Conservation (phyloP, 495 filamentous ascomycete genomes). For the Aspergillus bertholletiae region DNA sequence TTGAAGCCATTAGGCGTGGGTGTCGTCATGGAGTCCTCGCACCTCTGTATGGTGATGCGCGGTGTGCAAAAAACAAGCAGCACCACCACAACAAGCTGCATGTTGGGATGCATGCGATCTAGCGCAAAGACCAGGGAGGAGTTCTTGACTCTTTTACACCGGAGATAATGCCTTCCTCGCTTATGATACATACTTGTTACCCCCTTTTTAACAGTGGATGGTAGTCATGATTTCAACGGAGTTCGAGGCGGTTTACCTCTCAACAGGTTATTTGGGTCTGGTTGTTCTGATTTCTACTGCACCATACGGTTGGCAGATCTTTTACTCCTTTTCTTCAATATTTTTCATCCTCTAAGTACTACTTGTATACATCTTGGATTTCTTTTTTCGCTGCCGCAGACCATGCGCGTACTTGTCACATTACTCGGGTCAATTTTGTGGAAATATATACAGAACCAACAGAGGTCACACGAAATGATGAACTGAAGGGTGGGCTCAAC, state of each 20-base stretch:
- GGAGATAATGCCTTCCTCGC: conserved; percentile 33
- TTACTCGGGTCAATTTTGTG: not conserved
- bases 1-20: conserved; percentile 87
- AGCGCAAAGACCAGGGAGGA: conserved; percentile 93
- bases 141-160: conserved; percentile 79
- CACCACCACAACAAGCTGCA: conserved; percentile 90
- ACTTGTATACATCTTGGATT: not conserved
- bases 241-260: conserved; percentile 37
- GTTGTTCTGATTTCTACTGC: conserved; percentile 12
- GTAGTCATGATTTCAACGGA: conserved; percentile 30
- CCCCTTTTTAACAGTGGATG: conserved; percentile 25
- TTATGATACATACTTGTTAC: conserved; percentile 16
- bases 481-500: not conserved
- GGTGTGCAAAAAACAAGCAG: conserved; percentile 87
- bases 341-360: not conserved
- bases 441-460: not conserved
- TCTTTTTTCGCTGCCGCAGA: not conserved
- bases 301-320: not conserved
- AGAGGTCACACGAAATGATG: not conserved
- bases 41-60: conserved; percentile 98
- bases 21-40: conserved; percentile 94
- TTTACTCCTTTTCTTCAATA: not conserved
- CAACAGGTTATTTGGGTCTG: conserved; percentile 30
- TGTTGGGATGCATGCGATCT: conserved; percentile 88
- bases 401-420: not conserved